Base-by-base conservation (phyloP, 768 basidiomycete genomes). In the Daedaleopsis sinensis region DNA sequence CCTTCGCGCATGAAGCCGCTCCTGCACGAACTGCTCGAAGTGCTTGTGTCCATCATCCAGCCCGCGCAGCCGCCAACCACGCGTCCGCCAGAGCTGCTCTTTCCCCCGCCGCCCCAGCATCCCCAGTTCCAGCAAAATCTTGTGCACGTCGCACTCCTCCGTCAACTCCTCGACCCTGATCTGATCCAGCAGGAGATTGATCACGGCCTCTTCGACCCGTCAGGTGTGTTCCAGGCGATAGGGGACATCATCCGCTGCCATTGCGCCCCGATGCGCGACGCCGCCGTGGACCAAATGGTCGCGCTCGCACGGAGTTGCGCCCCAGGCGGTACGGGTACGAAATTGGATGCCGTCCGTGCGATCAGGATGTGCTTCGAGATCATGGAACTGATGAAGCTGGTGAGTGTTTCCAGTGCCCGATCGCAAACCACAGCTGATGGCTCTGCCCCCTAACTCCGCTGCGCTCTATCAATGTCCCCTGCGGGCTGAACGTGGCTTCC, bases 361-460 rank as follows among this genome's bases (percentile, higher is more conserved):
- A 81, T 96, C 60, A 80, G 89, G 62, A 81, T 88, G 82, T 93
- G 93, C 77, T 85, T 95, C 72, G 94, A 96, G 71, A 88, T 96
- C 63, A 79, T 96, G 42, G 95, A 96, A 77, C 83, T 96, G 61
- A 96, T 97, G 95, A 96, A 96, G 80, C 81, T 97, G 69, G 94
- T 92, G 70, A 70, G 91, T 84, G 63, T 32, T 58, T 47, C 5
- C 10, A 58, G 52, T 56, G 44, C 50, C 55, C 62, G 55, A 58
- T 58, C 43, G 55, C 24, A n/a, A 32, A 53, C 44, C 21, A 10
- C 16, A 48, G 12, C 57, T 51, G 51, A 48, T 67, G 56, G 18
- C 19, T 18, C 32, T 56, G 21, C 23, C n/a, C 32, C 16, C 35
- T 36, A 36, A 37, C 11, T 52, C 50, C 50, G 15, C 48, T 61